Base-by-base conservation (phyloP, 2,329 filamentous ascomycete genomes). In the Diatrype stigma region DNA sequence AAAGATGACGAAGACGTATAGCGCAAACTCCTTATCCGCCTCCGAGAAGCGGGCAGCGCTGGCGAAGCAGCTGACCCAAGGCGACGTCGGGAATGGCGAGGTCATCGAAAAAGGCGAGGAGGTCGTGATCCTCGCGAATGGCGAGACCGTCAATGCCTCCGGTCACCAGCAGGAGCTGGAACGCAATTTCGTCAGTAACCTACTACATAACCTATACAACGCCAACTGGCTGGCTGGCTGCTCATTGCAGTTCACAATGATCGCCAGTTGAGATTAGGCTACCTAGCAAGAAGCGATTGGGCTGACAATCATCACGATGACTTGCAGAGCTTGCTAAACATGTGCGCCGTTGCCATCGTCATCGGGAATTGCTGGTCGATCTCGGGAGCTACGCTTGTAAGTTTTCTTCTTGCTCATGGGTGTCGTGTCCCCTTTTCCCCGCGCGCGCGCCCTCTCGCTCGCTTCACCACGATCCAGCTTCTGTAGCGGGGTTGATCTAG, bases 141-240 rank as follows among this genome's bases (percentile, higher is more conserved):
- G 46, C 35, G 46, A 48, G 46, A 4, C 40, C 21, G 46, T 48
- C 35, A 48, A 48, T 22, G 51, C 55, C 11, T 56, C 55, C 2
- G 55, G 55, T 6, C 55, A 57, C 22, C 51, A 44, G 45, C 55
- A 56, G 42, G 53, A 56, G 40, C 46, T 57, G 14, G 47, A 56
- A 17, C 51, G 55, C 12, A 57, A 56, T 26, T 57, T 57, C 35
- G 46, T 51, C 47, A 23, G 49, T 51, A n/a, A n/a, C n/a, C n/a
- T n/a, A n/a, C n/a, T n/a, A n/a, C n/a, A n/a, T n/a, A n/a, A n/a
- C n/a, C n/a, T n/a, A n/a, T n/a, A n/a, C n/a, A n/a, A n/a, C n/a
- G n/a, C n/a, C n/a, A n/a, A n/a, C n/a, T n/a, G n/a, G n/a, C n/a
- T n/a, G n/a, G n/a, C n/a, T n/a, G n/a, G n/a, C n/a, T n/a, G n/a